Evolutionary conservation across 164 flowering plant species (phyloP), one percentile per base, ranked within the genome.

Genomic region (Macadamia tetraphylla): DNA sequence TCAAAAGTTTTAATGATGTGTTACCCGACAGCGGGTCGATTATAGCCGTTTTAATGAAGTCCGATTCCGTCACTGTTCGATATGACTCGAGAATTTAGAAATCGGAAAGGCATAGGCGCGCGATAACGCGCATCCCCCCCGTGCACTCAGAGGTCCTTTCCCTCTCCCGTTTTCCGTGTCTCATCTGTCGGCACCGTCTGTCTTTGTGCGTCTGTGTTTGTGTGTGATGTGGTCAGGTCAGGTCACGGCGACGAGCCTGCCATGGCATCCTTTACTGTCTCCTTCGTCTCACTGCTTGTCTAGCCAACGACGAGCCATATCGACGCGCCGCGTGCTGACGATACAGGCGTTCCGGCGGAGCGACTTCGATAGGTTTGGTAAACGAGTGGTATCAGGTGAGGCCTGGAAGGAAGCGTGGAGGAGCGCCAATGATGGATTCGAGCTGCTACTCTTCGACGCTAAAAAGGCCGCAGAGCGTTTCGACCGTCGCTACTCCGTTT

Each of bases 391-490:
- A 7, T 88, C 93, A 61, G 87, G 88, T 9, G 86, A 86, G 79
- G 81, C 78, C 23, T 81, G 88, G 85, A 83, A 67, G 70, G 89
- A 83, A 67, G 88, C 84, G 2, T 88, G 91, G 94, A 75, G 87
- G 29, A 75, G 67, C 29, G 97, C 97, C 62, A 94, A 92, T 73
- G 84, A 88, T 43, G 85, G 93, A 48, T 85, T 94, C 72, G 97
- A 92, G 75, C 81, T 70, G 67, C 63, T 94, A 13, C 53, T 86
- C 4, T 94, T 72, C 74, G 96, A 92, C 60, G 86, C 95, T 29
- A 84, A 62, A 82, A 90, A 87, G 76, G 74, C 96, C 9, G 96
- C 95, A 52, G 89, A 86, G 82, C 87, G 95, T 29, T 62, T 92
- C 57, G 91, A 92, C 75, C 86, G 98, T 17, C 79, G 68, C 8